Evolutionary conservation across 1,284 basidiomycete species (phyloP), one percentile per base, ranked within the genome.

Genomic region (Microbotryum scabiosae): DNA sequence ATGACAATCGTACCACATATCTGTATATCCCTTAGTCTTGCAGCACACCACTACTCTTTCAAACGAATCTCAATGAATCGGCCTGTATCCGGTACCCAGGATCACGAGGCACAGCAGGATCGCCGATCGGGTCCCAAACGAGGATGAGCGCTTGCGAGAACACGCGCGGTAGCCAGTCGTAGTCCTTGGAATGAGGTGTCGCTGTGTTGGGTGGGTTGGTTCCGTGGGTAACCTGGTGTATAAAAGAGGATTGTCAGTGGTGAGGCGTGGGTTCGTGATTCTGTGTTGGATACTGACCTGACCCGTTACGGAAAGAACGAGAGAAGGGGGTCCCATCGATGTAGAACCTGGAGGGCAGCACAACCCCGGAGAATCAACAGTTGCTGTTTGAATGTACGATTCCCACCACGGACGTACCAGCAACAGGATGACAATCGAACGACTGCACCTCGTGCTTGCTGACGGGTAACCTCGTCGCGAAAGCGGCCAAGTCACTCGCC

Each of bases 121-220:
- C 8, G 21, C 59, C 47, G 7, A 52, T 18, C 8, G 52, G 48
- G 23, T 45, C 46, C 6, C 18, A 53, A 30, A 60, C 57, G 45
- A 90, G 83, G 78, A 90, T 83, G 73, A 90, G 90, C 14, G 86
- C 86, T 74, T 90, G 88, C 10, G 84, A 84, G 75, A 90, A 90
- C 51, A 89, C 86, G 41, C 88, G 82, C 12, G 88, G 84, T 58
- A 88, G 85, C 20, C 82, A 85, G 64, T 90, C 88, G 23, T 85
- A 76, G 78, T 81, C 71, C 63, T 67, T 50, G 23, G 81, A 79
- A 51, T 73, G 71, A 30, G 80, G 76, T 12, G 81, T 80, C 46
- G 77, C 75, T 32, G 80, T 72, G 84, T 21, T 80, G 80, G 25
- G 77, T 70, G 54, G 82, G 78, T 23, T 77, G 78, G 69, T 60